phyloP scores from a whole-genome alignment of 129 eudicot genomes.

The Chrysanthemum seticuspe region DNA sequence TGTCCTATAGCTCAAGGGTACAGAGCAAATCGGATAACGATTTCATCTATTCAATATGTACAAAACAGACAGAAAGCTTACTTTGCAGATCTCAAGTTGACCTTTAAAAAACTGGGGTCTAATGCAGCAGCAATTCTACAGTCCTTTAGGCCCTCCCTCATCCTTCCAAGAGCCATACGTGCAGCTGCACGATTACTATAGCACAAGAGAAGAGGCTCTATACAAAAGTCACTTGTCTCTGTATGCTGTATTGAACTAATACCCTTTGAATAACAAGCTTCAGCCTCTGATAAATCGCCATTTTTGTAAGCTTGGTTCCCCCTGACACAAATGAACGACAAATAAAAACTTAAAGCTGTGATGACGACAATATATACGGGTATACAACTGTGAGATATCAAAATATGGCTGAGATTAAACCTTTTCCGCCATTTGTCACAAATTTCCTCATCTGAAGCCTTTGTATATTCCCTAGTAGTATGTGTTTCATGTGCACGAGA shows the following conservation, averaged over 20 bases:
- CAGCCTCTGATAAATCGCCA: conserved; percentile 74
- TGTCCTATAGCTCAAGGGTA: conserved; percentile 8
- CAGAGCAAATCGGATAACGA: conserved; percentile 8
- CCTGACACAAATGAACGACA: conserved; percentile 46
- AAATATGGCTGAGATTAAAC: conserved; percentile 30
- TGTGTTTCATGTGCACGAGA: conserved; percentile 26
- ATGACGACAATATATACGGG: background rate
- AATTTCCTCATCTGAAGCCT: conserved; percentile 46
- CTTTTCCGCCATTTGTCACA: conserved; percentile 89
- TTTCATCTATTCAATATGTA: background rate
- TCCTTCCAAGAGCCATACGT: conserved; percentile 81
- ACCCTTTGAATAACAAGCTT: conserved; percentile 76
- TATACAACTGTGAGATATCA: conserved; percentile 21
- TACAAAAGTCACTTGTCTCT: conserved; percentile 33
- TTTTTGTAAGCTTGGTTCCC: conserved; percentile 90
- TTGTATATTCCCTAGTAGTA: conserved; percentile 27
- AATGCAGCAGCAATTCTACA: conserved; percentile 64
- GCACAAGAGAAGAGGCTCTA: conserved; percentile 76
- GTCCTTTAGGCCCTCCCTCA: conserved; percentile 86
- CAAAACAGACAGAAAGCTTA: conserved; percentile 31
- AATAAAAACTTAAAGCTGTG: conserved; percentile 7
- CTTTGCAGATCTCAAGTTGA: conserved; percentile 89
- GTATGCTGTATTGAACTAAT: conserved; percentile 41
- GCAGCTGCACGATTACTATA: conserved; percentile 98
- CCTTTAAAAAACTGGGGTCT: conserved; percentile 73